phyloP scores from a whole-genome alignment of 345 rosid species.

The Diplotaxis tenuifolia region DNA sequence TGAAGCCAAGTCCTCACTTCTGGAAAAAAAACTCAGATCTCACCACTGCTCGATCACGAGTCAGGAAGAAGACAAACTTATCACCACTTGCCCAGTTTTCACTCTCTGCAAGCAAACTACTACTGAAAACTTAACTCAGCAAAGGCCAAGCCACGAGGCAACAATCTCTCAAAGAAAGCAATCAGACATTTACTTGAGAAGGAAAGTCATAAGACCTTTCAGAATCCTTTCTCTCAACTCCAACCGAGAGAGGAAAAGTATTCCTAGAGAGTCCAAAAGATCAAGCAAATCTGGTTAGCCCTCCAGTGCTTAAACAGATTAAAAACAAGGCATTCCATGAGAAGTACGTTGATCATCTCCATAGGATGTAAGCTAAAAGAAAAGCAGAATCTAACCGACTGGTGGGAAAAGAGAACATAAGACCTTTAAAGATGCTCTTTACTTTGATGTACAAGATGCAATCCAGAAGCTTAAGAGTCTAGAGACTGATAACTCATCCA shows the following conservation, averaged over 20 bases:
- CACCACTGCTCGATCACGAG: slow-evolving; percentile 56
- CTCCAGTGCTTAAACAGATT: slow-evolving; percentile 61
- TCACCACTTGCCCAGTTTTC: slow-evolving; percentile 47
- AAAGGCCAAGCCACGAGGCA: slow-evolving; percentile 40
- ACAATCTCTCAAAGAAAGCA: slow-evolving; percentile 46
- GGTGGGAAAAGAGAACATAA: slow-evolving; percentile 48
- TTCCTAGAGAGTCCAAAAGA: slow-evolving; percentile 42
- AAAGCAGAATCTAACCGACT: slow-evolving; percentile 39
- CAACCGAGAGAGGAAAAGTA: slow-evolving; percentile 45
- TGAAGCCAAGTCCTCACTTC: slow-evolving; percentile 69
- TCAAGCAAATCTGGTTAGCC: slow-evolving; percentile 43
- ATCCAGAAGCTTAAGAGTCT: background rate
- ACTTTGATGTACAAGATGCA: slow-evolving; percentile 44
- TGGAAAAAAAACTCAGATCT: slow-evolving; percentile 71
- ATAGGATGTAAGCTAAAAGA: slow-evolving; percentile 74
- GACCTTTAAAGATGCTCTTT: slow-evolving; percentile 45
- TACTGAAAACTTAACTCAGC: slow-evolving; percentile 42
- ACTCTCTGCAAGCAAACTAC: slow-evolving; percentile 69
- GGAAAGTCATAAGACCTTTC: slow-evolving; percentile 42
- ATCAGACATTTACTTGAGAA: slow-evolving; percentile 60
- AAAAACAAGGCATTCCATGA: slow-evolving; percentile 74
- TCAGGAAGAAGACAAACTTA: slow-evolving; percentile 33
- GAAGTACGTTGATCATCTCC: slow-evolving; percentile 68
- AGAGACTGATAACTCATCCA: slow-evolving; percentile 2
- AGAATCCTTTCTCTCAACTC: slow-evolving; percentile 51